A percentile compares a stretch with the other conserved stretches of the same genome.
phyloP scores from a whole-genome alignment of 2,329 filamentous ascomycete species.

The Aspergillus sp. region DNA sequence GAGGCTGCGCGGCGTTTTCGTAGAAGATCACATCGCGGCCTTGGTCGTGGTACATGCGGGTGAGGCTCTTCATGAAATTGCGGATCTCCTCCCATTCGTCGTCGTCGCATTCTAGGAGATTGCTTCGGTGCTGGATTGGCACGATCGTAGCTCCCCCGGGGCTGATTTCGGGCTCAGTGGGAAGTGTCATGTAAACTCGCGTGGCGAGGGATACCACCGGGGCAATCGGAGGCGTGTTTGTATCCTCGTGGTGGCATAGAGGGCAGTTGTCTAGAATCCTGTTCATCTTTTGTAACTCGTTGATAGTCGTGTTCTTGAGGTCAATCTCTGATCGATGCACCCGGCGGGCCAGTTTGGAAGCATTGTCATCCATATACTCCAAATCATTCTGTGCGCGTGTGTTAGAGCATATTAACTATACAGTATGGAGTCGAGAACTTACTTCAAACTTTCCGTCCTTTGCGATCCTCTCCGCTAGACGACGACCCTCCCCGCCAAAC shows the following conservation, averaged over 20 bases:
- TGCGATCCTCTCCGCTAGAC: conserved; percentile 87
- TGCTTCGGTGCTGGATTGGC: conserved; percentile 80
- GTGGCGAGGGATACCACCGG: conserved; percentile 85
- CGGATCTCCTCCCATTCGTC: conserved; percentile 99
- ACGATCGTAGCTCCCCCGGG: conserved; percentile 84
- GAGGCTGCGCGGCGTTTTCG: conserved; percentile 85
- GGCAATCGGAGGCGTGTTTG: conserved; percentile 72
- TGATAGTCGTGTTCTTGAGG: conserved; percentile 82
- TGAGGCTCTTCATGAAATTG: conserved; percentile 98
- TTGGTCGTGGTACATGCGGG: conserved; percentile 89
- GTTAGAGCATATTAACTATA: conserved; percentile 14
- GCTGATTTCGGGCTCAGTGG: conserved; percentile 84
- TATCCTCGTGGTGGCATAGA: conserved; percentile 89
- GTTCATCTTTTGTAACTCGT: conserved; percentile 87
- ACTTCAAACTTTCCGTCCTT: conserved; percentile 86
- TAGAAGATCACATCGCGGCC: conserved; percentile 94
- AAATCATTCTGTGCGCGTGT: conserved; percentile 67
- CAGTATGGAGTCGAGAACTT: conserved; percentile 23
- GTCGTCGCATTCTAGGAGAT: conserved; percentile 96
- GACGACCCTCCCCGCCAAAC: conserved; percentile 73
- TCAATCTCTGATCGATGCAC: conserved; percentile 86
- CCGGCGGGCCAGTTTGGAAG: conserved; percentile 79
- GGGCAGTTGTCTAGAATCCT: conserved; percentile 82
- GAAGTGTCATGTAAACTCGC: conserved; percentile 80
- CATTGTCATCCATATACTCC: conserved; percentile 98